phyloP scores from a whole-genome alignment of 495 filamentous ascomycete genomes.

The Friedmanniomyces endolithicus region DNA sequence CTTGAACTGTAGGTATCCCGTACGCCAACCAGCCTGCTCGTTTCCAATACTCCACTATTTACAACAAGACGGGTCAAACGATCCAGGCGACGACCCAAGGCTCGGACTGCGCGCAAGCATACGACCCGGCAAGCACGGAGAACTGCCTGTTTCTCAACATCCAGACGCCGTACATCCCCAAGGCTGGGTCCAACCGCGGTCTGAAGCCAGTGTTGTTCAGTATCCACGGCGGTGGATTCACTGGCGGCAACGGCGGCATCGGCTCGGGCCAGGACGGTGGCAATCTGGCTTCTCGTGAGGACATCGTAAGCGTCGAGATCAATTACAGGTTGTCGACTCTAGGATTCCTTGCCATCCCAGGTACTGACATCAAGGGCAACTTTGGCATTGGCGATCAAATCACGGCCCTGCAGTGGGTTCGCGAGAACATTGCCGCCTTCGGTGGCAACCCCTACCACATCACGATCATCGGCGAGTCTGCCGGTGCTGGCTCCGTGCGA shows the following conservation, averaged over 20 bases:
- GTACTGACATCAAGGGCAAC: constrained; percentile 16
- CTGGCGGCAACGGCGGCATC: constrained; percentile 28
- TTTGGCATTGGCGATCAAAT: constrained; percentile 22
- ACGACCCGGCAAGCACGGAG: constrained; percentile 28
- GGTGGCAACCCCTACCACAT: constrained; percentile 36
- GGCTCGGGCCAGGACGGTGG: constrained; percentile 31
- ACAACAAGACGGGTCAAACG: constrained; percentile 32
- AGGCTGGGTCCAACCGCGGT: constrained; percentile 18
- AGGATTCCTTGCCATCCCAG: constrained; percentile 25
- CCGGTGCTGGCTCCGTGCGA: constrained; percentile 19
- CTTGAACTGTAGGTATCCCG: constrained; percentile 24
- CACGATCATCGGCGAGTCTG: constrained; percentile 64
- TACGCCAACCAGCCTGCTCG: constrained; percentile 39
- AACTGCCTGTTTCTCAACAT: constrained; percentile 39
- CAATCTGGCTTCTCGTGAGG: constrained; percentile 26
- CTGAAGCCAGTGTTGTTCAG: constrained; percentile 37
- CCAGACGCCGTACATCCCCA: constrained; percentile 33
- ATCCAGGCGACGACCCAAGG: constrained; percentile 35
- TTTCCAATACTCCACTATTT: constrained; percentile 36
- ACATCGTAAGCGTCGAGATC: constrained; percentile 27
- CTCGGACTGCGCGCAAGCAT: constrained; percentile 35
- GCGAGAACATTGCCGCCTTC: constrained; percentile 29
- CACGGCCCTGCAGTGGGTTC: constrained; percentile 25
- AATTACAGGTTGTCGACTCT: constrained; percentile 27
- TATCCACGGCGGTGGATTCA: constrained; percentile 40